Base-by-base conservation (phyloP, 257 asterid species). In the Solanum dulcamara region DNA sequence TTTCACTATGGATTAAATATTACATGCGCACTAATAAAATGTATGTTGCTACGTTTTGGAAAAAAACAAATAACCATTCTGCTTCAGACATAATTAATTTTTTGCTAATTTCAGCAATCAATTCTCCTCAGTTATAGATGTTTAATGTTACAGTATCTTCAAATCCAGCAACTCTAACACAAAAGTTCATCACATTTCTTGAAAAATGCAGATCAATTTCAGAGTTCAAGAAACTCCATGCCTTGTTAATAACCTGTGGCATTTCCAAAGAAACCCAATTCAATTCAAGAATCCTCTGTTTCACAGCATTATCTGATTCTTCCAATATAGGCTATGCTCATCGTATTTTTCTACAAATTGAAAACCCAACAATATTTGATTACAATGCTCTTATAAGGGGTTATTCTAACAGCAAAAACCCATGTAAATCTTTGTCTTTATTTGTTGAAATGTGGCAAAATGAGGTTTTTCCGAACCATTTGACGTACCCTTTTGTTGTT, bases 401-500 rank as follows among this genome's bases (percentile, higher is more conserved):
- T 24, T 92, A 88, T 46, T 84, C 97, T 10, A 89, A 57, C 83
- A 90, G 88, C 86, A 93, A 86, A 85, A 89, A 74, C 83, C 94
- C 97, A 46, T 40, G 67, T 40, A 89, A 88, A 79, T 89, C 91
- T 82, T 20, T 93, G 13, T 81, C 57, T 67, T 15, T 90, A 8
- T 93, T 89, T 72, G 86, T 87, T 5, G 83, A 74, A 37, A 89
- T 94, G 97, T 20, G 89, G 85, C 71, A 81, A 13, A 87, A 87
- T 59, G 92, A 88, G 15, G 89, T 92, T 53, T 81, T 62, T 3
- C 91, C 97, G 18, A 91, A 92, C 83, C 64, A 93, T 28, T 80
- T 94, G 18, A 93, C 97, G 0, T 93, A 85, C 93, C 98, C 97
- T 84, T 94, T 94, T 77, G 91, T 94, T 50, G 89, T 85, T 20